Conservation (phyloP, 345 rosid species). For the Melaleuca alternifolia region DNA sequence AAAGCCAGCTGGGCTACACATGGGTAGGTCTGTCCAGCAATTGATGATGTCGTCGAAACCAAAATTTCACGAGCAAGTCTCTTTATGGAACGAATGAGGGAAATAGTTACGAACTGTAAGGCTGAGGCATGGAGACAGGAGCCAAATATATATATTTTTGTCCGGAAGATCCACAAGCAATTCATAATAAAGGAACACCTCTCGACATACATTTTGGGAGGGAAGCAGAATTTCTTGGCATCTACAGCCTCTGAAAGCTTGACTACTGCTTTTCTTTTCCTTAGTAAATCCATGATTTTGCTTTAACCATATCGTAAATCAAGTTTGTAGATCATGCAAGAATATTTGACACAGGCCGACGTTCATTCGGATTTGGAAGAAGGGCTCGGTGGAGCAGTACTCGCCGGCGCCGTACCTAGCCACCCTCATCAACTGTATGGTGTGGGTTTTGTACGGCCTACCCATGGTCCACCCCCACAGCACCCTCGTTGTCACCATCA, state of each 20-base stretch:
- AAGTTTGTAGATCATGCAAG: not conserved
- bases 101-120: too few species aligned
- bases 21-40: too few species aligned
- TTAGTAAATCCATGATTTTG: not conserved
- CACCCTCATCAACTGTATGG: constrained; percentile 66
- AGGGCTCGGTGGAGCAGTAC: constrained; percentile 65
- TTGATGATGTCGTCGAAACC: too few species aligned
- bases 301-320: not conserved
- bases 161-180: too few species aligned
- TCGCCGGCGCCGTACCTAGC: constrained; percentile 71
- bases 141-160: too few species aligned
- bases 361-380: constrained; percentile 55
- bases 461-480: constrained; percentile 70
- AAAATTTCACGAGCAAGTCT: too few species aligned
- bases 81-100: too few species aligned
- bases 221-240: not conserved
- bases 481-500: constrained; percentile 60
- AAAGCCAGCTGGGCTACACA: too few species aligned
- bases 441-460: constrained; percentile 78
- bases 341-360: constrained; percentile 51
- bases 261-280: not conserved
- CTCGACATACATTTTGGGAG: not conserved
- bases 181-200: not conserved
- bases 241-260: not conserved
- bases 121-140: too few species aligned